These are phyloP conservation scores for Heliamphora pulchella DNA, from an alignment of 179 eudicot genomes.

Conservation along the genomic window DNA sequence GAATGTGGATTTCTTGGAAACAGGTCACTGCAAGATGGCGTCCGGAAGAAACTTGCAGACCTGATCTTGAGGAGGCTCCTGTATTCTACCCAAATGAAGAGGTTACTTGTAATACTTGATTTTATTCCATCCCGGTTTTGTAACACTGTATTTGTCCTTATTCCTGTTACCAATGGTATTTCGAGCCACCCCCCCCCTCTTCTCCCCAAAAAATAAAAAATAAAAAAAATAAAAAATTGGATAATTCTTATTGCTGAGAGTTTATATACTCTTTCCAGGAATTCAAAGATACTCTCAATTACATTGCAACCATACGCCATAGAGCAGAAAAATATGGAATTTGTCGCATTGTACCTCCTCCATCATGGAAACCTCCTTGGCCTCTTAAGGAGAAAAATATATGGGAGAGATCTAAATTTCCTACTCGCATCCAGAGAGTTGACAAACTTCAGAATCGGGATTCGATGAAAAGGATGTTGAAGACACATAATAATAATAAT, in stretches of 20 bases:
- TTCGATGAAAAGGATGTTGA: conserved; percentile 43
- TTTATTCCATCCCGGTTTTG: too few relatives aligned
- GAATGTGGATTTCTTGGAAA: conserved; percentile 14
- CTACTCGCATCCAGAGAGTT: conserved; percentile 77
- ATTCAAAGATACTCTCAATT: conserved; percentile 72
- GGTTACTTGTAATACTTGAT: too few relatives aligned
- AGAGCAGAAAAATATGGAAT: conserved; percentile 87
- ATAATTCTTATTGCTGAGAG: conserved; percentile 6
- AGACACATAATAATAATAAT: conserved; percentile 33
- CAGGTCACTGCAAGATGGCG: conserved; percentile 91
- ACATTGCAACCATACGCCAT: conserved; percentile 66
- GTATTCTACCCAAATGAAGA: conserved; percentile 87
- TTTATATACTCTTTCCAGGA: conserved; percentile 42
- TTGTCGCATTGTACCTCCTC: conserved; percentile 91
- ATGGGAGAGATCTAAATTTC: conserved; percentile 74
- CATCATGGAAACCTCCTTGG: conserved; percentile 93
- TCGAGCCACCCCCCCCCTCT: too few relatives aligned
- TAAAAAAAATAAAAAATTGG: too few relatives aligned
- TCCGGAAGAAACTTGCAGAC: conserved; percentile 68
- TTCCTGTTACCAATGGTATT: too few relatives aligned
- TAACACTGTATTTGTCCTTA: too few relatives aligned
- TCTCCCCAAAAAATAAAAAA: too few relatives aligned
- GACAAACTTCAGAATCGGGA: conserved; percentile 93
- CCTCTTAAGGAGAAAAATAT: conserved; percentile 49
- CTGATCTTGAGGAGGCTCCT: conserved; percentile 81